phyloP scores from a whole-genome alignment of 2,329 filamentous ascomycete species.

The Fusarium sp. region DNA sequence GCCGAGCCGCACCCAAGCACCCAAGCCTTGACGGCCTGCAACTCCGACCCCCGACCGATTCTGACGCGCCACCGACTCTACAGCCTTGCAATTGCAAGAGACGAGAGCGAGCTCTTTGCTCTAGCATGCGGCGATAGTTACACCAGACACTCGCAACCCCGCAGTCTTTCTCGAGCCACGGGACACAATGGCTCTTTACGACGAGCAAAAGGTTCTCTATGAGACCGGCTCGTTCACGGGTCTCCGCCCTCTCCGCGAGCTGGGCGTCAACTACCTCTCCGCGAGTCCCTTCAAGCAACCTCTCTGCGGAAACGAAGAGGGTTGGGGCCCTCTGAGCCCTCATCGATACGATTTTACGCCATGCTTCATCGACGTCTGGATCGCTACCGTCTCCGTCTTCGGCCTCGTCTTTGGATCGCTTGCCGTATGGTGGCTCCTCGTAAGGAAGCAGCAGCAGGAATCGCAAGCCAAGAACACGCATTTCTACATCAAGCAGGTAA shows the following conservation, averaged over 20 bases:
- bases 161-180: slow-evolving; percentile 11
- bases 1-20: not conserved
- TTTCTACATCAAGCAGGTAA: slow-evolving; percentile 92
- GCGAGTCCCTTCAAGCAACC: slow-evolving; percentile 70
- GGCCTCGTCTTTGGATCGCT: slow-evolving; percentile 82
- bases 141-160: slow-evolving; percentile 56
- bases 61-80: slow-evolving; percentile 30
- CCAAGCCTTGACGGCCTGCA: slow-evolving; percentile 15
- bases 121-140: slow-evolving; percentile 53
- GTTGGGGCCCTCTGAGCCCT: slow-evolving; percentile 93
- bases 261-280: slow-evolving; percentile 72
- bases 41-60: not conserved
- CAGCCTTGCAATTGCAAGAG: slow-evolving; percentile 1
- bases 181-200: slow-evolving; percentile 47
- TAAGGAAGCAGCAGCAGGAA: slow-evolving; percentile 70
- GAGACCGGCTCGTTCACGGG: slow-evolving; percentile 73
- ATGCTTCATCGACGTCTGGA: slow-evolving; percentile 95
- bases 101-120: slow-evolving; percentile 2
- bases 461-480: slow-evolving; percentile 86
- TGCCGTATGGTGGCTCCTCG: slow-evolving; percentile 84
- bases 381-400: slow-evolving; percentile 81
- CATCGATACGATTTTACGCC: slow-evolving; percentile 94
- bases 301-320: slow-evolving; percentile 89
- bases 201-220: slow-evolving; percentile 61
- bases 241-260: slow-evolving; percentile 61